These are phyloP conservation scores for Brettanomyces naardenensis DNA, from an alignment of 805 yeast genomes.

Conservation along the genomic window DNA sequence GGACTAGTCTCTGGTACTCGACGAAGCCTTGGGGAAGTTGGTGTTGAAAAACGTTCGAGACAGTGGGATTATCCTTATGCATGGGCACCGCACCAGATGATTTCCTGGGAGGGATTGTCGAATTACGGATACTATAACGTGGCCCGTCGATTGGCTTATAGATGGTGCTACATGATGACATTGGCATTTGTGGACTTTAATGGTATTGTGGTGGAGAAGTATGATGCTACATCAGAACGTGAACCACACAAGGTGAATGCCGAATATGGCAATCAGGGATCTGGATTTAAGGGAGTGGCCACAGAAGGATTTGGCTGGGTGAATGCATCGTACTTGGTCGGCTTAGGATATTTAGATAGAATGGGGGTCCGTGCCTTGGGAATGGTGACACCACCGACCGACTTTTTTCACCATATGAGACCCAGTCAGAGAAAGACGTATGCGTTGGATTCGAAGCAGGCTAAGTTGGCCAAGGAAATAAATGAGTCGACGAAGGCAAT, in stretches of 20 bases:
- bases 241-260: conserved; percentile 91
- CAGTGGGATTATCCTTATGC: conserved; percentile 99
- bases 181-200: conserved; percentile 85
- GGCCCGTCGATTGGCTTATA: conserved; percentile 64
- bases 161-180: conserved; percentile 89
- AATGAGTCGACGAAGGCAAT: neutral
- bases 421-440: conserved; percentile 32
- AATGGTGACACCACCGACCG: conserved; percentile 64
- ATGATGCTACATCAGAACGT: conserved; percentile 74
- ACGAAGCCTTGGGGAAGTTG: conserved; percentile 62
- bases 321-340: conserved; percentile 75
- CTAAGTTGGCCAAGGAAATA: neutral
- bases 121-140: conserved; percentile 62
- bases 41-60: conserved; percentile 72
- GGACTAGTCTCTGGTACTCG: conserved; percentile 84
- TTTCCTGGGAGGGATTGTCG: conserved; percentile 82
- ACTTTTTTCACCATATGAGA: conserved; percentile 44
- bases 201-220: conserved; percentile 93
- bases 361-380: conserved; percentile 75
- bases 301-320: conserved; percentile 99
- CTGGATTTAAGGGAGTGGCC: conserved; percentile 86
- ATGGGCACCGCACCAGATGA: conserved; percentile 98
- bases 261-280: conserved; percentile 95
- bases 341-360: conserved; percentile 55
- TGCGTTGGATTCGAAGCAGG: conserved; percentile 14